Conservation (phyloP, 1,284 basidiomycete genomes). For the Phellinidium pouzarii region DNA sequence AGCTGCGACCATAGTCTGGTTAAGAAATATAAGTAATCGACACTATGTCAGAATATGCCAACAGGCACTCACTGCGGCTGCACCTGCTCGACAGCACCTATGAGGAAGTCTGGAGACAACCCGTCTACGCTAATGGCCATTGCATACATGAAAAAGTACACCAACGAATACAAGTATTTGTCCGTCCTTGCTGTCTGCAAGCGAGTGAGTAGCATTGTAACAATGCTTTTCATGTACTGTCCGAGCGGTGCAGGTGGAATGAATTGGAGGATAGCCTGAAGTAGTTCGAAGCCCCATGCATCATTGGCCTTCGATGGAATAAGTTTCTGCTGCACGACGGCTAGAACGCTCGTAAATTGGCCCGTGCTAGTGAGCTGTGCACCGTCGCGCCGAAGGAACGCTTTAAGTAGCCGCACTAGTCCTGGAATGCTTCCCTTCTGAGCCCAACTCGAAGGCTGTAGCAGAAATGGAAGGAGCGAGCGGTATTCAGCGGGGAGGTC, state of each 20-base stretch:
- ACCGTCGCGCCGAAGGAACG: conserved; percentile 75
- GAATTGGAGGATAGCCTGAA: conserved; percentile 71
- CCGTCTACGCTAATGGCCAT: conserved; percentile 73
- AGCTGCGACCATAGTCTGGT: conserved; percentile 82
- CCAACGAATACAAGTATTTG: conserved; percentile 80
- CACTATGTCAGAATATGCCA: background rate
- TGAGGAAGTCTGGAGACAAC: conserved; percentile 71
- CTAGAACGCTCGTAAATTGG: conserved; percentile 77
- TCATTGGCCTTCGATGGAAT: conserved; percentile 89
- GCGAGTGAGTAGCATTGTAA: conserved; percentile 79
- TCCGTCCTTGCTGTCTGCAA: conserved; percentile 90
- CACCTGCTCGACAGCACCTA: conserved; percentile 73
- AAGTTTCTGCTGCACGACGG: conserved; percentile 86
- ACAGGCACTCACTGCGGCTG: conserved; percentile 67
- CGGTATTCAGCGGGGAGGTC: conserved; percentile 76
- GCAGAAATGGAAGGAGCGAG: conserved; percentile 73
- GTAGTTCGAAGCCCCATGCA: conserved; percentile 83
- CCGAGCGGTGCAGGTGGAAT: conserved; percentile 64
- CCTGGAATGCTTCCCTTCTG: conserved; percentile 96
- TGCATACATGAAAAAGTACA: conserved; percentile 71
- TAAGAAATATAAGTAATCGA: conserved; percentile 8
- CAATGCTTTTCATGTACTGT: conserved; percentile 70
- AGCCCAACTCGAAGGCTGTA: conserved; percentile 87
- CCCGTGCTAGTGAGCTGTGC: conserved; percentile 63
- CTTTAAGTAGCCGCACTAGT: conserved; percentile 82